Percentiles rank a stretch among this genome's conserved stretches.
These are phyloP conservation scores for Tetradesmus lagerheimii DNA, from an alignment of 139 green algal genomes.

Conservation along the genomic window DNA sequence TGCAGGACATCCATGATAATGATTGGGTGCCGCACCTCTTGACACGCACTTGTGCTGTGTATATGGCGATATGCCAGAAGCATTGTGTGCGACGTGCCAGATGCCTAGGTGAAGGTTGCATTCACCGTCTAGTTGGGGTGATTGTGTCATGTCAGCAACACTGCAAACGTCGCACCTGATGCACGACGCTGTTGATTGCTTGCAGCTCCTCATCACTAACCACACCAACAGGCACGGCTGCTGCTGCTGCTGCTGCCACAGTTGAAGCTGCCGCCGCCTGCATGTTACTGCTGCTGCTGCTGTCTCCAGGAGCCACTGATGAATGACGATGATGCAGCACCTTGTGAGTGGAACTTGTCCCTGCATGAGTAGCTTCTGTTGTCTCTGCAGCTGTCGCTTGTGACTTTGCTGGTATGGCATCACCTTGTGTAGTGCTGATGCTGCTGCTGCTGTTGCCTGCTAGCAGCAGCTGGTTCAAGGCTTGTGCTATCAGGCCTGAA, in stretches of 20 bases:
- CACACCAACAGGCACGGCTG: not conserved
- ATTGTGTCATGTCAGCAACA: not conserved
- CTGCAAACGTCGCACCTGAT: not conserved
- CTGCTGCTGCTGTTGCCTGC: conserved; percentile 19
- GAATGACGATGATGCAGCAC: not conserved
- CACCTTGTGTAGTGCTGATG: not conserved
- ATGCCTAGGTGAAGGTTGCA: too few relatives aligned
- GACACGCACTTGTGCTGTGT: too few relatives aligned
- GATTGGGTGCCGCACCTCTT: too few relatives aligned
- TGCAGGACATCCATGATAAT: too few relatives aligned
- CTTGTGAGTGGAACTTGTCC: not conserved
- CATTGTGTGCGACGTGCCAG: too few relatives aligned
- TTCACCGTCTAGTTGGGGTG: not conserved
- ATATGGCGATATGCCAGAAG: too few relatives aligned
- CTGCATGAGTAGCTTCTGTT: not conserved
- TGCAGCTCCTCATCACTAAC: not conserved
- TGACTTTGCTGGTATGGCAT: not conserved
- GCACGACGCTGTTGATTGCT: not conserved
- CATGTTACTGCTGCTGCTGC: not conserved
- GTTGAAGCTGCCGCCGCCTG: not conserved
- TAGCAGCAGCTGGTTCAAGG: not conserved
- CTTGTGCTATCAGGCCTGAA: not conserved
- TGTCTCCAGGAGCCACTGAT: not conserved
- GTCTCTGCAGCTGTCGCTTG: too few relatives aligned
- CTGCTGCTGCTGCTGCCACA: not conserved